Conservation (phyloP, 2,329 filamentous ascomycete genomes). For the Malbranchea zuffiana region DNA sequence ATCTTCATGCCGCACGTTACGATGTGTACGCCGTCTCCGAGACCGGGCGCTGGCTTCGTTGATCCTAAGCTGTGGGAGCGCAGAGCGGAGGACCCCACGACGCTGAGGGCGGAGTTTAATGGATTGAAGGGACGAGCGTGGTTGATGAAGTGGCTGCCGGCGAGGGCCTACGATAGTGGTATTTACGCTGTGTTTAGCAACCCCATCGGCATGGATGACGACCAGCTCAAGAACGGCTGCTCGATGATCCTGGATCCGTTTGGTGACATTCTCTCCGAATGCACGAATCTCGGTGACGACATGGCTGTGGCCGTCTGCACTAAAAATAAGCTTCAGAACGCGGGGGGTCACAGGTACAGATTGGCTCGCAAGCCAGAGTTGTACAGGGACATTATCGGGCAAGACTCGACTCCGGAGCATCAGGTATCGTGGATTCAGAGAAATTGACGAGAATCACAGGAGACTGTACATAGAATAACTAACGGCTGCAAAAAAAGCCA, state of each 20-base stretch:
- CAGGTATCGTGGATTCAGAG: conserved; percentile 12
- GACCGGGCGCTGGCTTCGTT: conserved; percentile 13
- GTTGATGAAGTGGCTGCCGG: conserved; percentile 16
- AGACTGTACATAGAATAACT: no score
- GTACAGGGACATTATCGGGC: conserved; percentile 11
- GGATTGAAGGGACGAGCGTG: conserved; percentile 13
- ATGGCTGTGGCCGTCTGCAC: conserved; percentile 10
- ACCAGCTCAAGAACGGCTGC: conserved; percentile 14
- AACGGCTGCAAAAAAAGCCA: no score
- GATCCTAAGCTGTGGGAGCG: conserved; percentile 10
- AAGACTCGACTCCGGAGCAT: conserved; percentile 7
- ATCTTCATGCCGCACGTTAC: conserved; percentile 15
- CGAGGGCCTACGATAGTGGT: conserved; percentile 14
- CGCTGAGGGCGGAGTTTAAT: conserved; percentile 12
- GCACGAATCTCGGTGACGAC: conserved; percentile 10
- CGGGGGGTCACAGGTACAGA: conserved; percentile 9
- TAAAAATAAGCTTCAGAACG: conserved; percentile 8
- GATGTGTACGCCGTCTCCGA: conserved; percentile 14
- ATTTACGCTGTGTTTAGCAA: conserved; percentile 15
- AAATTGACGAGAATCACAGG: no score
- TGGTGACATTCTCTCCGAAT: conserved; percentile 13
- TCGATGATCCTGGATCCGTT: conserved; percentile 14
- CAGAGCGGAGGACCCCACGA: conserved; percentile 9
- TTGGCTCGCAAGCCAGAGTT: conserved; percentile 12
- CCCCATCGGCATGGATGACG: conserved; percentile 10